Evolutionary conservation across 2,329 filamentous ascomycete species (phyloP).

Genomic region (Drechmeria coniospora): DNA sequence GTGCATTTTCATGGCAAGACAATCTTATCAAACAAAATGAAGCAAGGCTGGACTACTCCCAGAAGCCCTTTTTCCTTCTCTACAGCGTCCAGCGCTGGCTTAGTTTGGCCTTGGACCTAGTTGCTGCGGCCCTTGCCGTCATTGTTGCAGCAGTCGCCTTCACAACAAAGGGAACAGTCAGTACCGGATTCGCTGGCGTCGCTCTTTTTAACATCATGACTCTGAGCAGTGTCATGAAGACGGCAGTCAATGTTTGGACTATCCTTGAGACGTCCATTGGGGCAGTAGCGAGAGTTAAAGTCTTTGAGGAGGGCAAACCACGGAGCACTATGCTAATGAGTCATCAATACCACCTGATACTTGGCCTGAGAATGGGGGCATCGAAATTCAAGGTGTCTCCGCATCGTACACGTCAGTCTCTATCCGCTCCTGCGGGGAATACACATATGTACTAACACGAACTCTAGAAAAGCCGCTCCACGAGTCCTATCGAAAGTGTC

Average conservation of each 20-base stretch:
- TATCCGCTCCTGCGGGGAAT: background rate
- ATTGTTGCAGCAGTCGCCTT: constrained; percentile 21
- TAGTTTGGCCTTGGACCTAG: constrained; percentile 31
- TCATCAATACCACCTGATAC: constrained; percentile 3
- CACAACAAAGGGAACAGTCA: constrained; percentile 14
- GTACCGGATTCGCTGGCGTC: constrained; percentile 18
- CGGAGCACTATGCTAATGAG: constrained; percentile 8
- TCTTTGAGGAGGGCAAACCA: constrained; percentile 12
- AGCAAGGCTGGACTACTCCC: constrained; percentile 26
- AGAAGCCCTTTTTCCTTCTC: constrained; percentile 37
- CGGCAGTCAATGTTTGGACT: constrained; percentile 14
- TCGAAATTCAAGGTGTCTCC: constrained; percentile 10
- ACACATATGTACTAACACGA: background rate
- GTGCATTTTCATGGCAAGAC: constrained; percentile 23
- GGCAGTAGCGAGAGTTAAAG: constrained; percentile 13
- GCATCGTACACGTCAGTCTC: constrained; percentile 14
- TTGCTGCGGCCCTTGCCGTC: constrained; percentile 32
- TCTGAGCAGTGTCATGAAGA: constrained; percentile 12
- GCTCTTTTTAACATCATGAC: constrained; percentile 21
- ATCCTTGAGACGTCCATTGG: constrained; percentile 15
- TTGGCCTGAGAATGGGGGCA: constrained; percentile 10
- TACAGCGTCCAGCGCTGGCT: constrained; percentile 38
- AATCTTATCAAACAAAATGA: constrained; percentile 21
- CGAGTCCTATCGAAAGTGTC: constrained; percentile 5
- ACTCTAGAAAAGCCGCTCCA: background rate